Evolutionary conservation across 441 rosid genomes (phyloP), one percentile per base, ranked within the genome.

Genomic region (Eruca vesicaria): DNA sequence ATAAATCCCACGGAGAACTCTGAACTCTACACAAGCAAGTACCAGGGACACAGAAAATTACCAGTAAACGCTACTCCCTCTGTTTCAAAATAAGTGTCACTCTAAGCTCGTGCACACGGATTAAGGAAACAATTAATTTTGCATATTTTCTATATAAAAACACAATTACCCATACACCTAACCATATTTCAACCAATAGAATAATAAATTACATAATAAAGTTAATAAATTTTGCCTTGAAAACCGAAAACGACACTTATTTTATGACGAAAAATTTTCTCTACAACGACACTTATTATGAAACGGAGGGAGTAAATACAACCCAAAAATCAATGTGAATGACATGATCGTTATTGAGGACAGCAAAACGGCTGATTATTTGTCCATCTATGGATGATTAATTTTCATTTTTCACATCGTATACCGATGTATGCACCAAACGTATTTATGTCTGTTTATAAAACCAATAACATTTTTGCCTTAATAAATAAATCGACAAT

Each of bases 31-130:
- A 8, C 21, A 23, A 55, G 56, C 71, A 69, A 69, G 75, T 43
- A 63, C 66, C 58, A 20, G 55, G 66, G 60, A 76, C 61, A 76
- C 75, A 70, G 72, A 64, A 76, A 70, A 70, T 70, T 59, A 63
- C 66, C 66, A 32, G 32, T 11, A 38, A 41, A 63, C 53, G 69
- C 60, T 63, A n/a, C n/a, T n/a, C n/a, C n/a, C n/a, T n/a, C n/a
- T n/a, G n/a, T n/a, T n/a, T n/a, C n/a, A n/a, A n/a, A n/a, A n/a
- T n/a, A n/a, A n/a, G n/a, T n/a, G n/a, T n/a, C n/a, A n/a, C n/a
- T n/a, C n/a, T n/a, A n/a, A n/a, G n/a, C n/a, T n/a, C n/a, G n/a
- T n/a, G n/a, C n/a, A n/a, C n/a, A n/a, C n/a, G n/a, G n/a, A n/a
- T n/a, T n/a, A n/a, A n/a, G n/a, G n/a, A n/a, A n/a, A n/a, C n/a